phyloP scores from a whole-genome alignment of 306 rosid species.

The Quercus glauca region DNA sequence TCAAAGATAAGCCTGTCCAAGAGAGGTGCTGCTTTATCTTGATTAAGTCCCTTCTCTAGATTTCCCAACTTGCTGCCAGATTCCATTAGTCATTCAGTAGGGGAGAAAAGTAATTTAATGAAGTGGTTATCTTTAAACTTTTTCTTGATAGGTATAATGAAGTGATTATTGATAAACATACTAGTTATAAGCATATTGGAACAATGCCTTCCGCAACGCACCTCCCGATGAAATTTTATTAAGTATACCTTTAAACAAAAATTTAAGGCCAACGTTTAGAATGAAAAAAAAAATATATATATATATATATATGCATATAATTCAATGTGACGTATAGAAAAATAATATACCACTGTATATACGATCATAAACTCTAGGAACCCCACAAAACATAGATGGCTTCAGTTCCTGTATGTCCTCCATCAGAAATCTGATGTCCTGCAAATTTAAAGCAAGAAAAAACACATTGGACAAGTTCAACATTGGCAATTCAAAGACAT shows the following conservation, averaged over 20 bases:
- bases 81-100: slow-evolving; percentile 32
- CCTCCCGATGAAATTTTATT: slow-evolving; percentile 72
- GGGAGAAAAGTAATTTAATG: slow-evolving; percentile 11
- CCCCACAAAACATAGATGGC: slow-evolving; percentile 85
- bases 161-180: slow-evolving; percentile 29
- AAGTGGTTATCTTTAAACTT: slow-evolving; percentile 13
- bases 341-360: slow-evolving; percentile 49
- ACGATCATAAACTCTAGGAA: slow-evolving; percentile 87
- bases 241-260: slow-evolving; percentile 44
- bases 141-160: neutral
- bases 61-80: slow-evolving; percentile 61
- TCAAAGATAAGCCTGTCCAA: slow-evolving; percentile 81
- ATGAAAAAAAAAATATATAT: neutral
- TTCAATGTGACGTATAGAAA: neutral
- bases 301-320: neutral
- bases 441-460: slow-evolving; percentile 23
- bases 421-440: slow-evolving; percentile 84
- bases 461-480: neutral
- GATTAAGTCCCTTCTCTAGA: slow-evolving; percentile 76
- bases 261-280: slow-evolving; percentile 17
- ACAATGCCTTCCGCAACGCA: slow-evolving; percentile 49
- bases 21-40: slow-evolving; percentile 78
- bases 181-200: slow-evolving; percentile 80
- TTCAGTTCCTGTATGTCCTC: slow-evolving; percentile 75
- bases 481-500: neutral